Conservation (phyloP, 805 yeast species). For the Teunomyces atbi region DNA sequence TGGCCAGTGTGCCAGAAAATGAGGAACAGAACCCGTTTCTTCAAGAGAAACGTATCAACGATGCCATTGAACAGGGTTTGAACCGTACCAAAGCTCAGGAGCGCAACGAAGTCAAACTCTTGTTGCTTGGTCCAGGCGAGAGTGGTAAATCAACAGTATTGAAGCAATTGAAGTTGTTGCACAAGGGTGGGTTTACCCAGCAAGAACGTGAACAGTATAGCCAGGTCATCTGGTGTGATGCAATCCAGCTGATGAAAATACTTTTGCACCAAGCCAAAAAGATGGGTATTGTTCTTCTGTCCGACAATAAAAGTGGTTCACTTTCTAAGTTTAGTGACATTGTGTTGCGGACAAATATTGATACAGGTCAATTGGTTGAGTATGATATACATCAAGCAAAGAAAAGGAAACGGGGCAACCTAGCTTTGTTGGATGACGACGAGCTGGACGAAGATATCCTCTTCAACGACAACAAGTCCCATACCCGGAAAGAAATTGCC, state of each 20-base stretch:
- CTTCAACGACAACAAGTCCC: neutral
- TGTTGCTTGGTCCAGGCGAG: constrained; percentile 92
- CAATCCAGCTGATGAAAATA: constrained; percentile 76
- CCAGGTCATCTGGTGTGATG: constrained; percentile 91
- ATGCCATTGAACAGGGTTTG: constrained; percentile 62
- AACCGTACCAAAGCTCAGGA: constrained; percentile 50
- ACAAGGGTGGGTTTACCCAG: constrained; percentile 78
- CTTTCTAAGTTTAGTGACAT: constrained; percentile 48
- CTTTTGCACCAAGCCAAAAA: constrained; percentile 74
- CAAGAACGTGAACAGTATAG: constrained; percentile 78
- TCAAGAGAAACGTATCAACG: constrained; percentile 53
- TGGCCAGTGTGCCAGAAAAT: constrained; percentile 47
- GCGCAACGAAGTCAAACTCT: constrained; percentile 62
- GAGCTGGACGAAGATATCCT: constrained; percentile 4
- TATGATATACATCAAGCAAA: constrained; percentile 60
- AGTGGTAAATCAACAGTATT: constrained; percentile 91
- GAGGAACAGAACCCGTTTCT: constrained; percentile 54
- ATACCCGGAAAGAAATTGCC: constrained; percentile 56
- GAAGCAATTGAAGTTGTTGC: constrained; percentile 82
- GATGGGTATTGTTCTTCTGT: constrained; percentile 60
- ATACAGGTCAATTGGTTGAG: constrained; percentile 63
- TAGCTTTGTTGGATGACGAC: constrained; percentile 31
- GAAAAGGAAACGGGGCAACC: constrained; percentile 49
- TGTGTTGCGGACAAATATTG: constrained; percentile 53
- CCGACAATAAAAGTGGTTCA: constrained; percentile 50